Conservation (phyloP, 495 filamentous ascomycete genomes). For the Monascus purpureus region DNA sequence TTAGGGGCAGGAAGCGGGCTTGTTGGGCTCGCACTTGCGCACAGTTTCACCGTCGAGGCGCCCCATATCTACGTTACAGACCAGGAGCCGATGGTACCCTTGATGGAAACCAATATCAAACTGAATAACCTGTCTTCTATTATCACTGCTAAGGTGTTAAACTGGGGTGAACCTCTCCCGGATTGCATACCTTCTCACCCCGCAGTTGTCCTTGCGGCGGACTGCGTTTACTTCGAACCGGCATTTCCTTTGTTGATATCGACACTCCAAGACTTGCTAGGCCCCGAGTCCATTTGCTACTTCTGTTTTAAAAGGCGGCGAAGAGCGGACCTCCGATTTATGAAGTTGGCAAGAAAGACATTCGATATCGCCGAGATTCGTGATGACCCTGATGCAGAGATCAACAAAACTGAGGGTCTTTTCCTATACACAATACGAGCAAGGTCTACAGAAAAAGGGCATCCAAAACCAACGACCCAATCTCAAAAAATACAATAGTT, state of each 20-base stretch:
- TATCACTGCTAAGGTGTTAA: slow-evolving; percentile 49
- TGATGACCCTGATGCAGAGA: slow-evolving; percentile 42
- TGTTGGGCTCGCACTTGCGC: slow-evolving; percentile 43
- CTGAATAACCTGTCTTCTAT: slow-evolving; percentile 56
- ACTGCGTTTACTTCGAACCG: slow-evolving; percentile 96
- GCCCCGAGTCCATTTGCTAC: slow-evolving; percentile 53
- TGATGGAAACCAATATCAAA: slow-evolving; percentile 73
- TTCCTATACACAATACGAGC: slow-evolving; percentile 47
- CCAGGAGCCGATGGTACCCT: slow-evolving; percentile 62
- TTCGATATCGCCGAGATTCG: slow-evolving; percentile 50
- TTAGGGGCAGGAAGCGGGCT: slow-evolving; percentile 86
- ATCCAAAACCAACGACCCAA: background rate
- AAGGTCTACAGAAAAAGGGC: slow-evolving; percentile 13
- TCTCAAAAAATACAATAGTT: background rate
- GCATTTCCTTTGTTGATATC: slow-evolving; percentile 75
- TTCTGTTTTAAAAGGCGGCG: slow-evolving; percentile 93
- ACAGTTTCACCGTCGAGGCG: slow-evolving; percentile 18
- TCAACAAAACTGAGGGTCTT: slow-evolving; percentile 46
- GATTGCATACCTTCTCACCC: slow-evolving; percentile 31
- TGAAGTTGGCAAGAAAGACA: slow-evolving; percentile 50
- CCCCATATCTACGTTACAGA: slow-evolving; percentile 64
- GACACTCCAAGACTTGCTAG: slow-evolving; percentile 55
- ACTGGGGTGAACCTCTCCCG: slow-evolving; percentile 49
- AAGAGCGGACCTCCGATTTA: slow-evolving; percentile 57
- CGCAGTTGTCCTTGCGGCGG: slow-evolving; percentile 77